phyloP scores from a whole-genome alignment of 495 filamentous ascomycete genomes.

The Daldinia caldariorum region DNA sequence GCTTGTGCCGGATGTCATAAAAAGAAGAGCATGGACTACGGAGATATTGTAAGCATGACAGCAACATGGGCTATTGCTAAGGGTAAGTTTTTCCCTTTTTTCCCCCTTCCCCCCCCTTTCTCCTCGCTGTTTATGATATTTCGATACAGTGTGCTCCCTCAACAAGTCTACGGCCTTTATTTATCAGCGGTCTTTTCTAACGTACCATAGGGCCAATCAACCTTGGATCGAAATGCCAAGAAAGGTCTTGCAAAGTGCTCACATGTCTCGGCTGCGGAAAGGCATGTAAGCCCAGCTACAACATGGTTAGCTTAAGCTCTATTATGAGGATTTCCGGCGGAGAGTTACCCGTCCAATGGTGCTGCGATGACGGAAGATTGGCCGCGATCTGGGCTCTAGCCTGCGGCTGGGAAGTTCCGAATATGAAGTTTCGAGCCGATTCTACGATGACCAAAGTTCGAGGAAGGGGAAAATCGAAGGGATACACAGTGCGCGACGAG shows the following conservation, averaged over 20 bases:
- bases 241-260: not conserved
- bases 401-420: constrained; percentile 41
- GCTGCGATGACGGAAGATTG: constrained; percentile 47
- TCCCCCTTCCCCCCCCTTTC: too few species aligned
- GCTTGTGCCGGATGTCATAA: constrained; percentile 23
- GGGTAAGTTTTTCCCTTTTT: constrained; percentile 27
- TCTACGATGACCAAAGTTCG: constrained; percentile 20
- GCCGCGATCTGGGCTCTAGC: constrained; percentile 50
- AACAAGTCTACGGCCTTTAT: not conserved
- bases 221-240: constrained; percentile 26
- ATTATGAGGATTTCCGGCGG: not conserved
- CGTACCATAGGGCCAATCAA: constrained; percentile 6
- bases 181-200: constrained; percentile 3
- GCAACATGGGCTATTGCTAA: constrained; percentile 10
- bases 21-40: not conserved
- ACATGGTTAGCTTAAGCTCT: too few species aligned
- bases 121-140: not conserved
- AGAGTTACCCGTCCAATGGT: constrained; percentile 42
- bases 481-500: not conserved
- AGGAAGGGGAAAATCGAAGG: constrained; percentile 12
- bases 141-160: not conserved
- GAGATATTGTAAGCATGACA: constrained; percentile 27
- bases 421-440: constrained; percentile 1
- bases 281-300: not conserved
- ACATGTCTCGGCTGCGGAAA: constrained; percentile 36